A percentile compares a stretch with the other conserved stretches of the same genome.
Evolutionary conservation across 2,329 filamentous ascomycete species (phyloP).

Genomic region (Verticillium nonalfalfae): DNA sequence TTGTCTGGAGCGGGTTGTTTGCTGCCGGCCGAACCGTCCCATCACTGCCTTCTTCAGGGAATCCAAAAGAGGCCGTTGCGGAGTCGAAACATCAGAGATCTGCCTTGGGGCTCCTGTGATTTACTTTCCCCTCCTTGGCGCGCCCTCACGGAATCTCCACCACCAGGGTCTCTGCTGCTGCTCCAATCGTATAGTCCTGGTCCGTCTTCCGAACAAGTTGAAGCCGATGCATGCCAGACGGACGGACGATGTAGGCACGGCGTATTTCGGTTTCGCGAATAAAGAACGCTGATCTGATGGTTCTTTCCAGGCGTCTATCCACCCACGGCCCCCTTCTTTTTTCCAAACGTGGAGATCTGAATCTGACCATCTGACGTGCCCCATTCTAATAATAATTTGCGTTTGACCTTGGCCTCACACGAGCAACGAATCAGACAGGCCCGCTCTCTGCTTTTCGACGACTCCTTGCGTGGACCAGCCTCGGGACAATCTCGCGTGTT

Average conservation of each 20-base stretch:
- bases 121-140: neutral
- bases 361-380: neutral
- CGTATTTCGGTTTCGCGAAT: neutral
- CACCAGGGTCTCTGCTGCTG: neutral
- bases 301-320: neutral
- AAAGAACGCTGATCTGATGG: neutral
- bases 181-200: neutral
- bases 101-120: neutral
- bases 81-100: conserved; percentile 1
- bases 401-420: neutral
- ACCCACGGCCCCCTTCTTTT: neutral
- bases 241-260: neutral
- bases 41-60: neutral
- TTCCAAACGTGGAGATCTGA: conserved; percentile 1
- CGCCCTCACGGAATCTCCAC: neutral
- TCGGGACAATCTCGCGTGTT: conserved; percentile 1
- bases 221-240: neutral
- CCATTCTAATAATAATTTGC: conserved; percentile 1
- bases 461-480: neutral
- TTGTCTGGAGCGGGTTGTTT: neutral
- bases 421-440: neutral
- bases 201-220: neutral
- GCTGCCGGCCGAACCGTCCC: neutral
- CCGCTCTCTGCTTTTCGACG: neutral
- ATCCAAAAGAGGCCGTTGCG: neutral